Conservation (phyloP, 176 grass and related monocot genomes). For the Oryza punctata region DNA sequence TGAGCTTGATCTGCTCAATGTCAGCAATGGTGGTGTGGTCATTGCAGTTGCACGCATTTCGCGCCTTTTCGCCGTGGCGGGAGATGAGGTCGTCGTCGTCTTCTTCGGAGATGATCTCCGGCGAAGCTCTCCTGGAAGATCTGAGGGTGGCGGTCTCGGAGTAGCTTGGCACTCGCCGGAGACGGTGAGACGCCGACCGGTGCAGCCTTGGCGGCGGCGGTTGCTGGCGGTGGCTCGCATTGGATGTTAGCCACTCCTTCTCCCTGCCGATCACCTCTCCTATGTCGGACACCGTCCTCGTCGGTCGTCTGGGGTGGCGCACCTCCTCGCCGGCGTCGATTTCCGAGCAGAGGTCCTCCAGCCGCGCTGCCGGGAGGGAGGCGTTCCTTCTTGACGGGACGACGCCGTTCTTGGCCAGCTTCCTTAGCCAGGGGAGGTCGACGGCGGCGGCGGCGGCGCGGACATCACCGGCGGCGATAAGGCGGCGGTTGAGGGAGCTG, state of each 20-base stretch:
- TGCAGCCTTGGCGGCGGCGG: constrained; percentile 19
- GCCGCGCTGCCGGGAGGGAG: constrained; percentile 27
- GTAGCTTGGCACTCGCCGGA: constrained; percentile 34
- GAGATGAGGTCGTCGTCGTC: constrained; percentile 37
- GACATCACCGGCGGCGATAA: constrained; percentile 31
- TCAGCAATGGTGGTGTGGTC: background rate
- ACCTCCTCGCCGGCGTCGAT: background rate
- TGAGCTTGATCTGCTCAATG: constrained; percentile 41
- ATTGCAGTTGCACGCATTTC: background rate
- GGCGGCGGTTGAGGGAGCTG: constrained; percentile 65
- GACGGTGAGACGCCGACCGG: constrained; percentile 37
- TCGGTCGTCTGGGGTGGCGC: background rate
- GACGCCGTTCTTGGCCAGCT: constrained; percentile 31
- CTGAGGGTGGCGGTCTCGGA: constrained; percentile 22
- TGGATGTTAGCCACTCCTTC: constrained; percentile 19
- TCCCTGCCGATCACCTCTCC: constrained; percentile 34
- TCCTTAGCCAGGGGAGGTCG: constrained; percentile 50
- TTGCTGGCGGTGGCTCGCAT: constrained; percentile 4
- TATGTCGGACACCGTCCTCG: constrained; percentile 48
- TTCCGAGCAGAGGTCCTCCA: constrained; percentile 49
- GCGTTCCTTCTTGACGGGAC: constrained; percentile 35
- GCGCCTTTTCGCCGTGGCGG: background rate
- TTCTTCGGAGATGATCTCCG: constrained; percentile 54
- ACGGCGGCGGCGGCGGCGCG: background rate
- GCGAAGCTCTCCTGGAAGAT: constrained; percentile 25